Evolutionary conservation across 441 rosid genomes (phyloP), one percentile per base, ranked within the genome.

Genomic region (Cnidoscolus chayamansa): DNA sequence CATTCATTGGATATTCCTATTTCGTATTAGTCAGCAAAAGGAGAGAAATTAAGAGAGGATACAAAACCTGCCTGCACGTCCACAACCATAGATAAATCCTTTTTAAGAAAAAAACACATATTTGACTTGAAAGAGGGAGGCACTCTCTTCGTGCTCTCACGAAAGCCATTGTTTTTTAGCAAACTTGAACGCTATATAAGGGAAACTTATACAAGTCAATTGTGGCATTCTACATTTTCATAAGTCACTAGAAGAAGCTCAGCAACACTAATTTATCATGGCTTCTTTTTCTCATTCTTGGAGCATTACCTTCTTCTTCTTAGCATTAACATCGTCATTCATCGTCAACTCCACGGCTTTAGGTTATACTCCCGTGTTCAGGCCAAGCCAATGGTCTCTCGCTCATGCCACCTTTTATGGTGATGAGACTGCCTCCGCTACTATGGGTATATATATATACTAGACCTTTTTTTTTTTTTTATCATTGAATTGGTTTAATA

Each of bases 381-480:
- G 25, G 61, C 83, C 96, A 17, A 75, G 90, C 68, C 81, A 68
- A 60, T 93, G 97, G 98, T 31, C 63, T 6, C 71, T 40, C 9
- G 97, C 96, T 13, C 91, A 86, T 55, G 97, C 97, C 72, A 93
- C 98, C 17, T 91, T 93, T 72, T 93, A 93, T 32, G 97, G 98
- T 4, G 97, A 93, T 2, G 94, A 93, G 80, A 81, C 91, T 59
- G 94, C 80, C 55, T 78, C 94, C 1, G 88, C 82, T 47, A 86
- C 94, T 20, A 85, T 87, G 90, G 97, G 96, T 89, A 40, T 40
- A 85, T 10, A 77, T 54, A 40, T 40, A 85, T 10, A 77, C 51
- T 7, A 4, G 3, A 10, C 3, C n/a, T 0, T 54, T 25, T 35
- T 2, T 15, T 4, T 16, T 56, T 50, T 4, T 25, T 19, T 19